Evolutionary conservation across 1,284 basidiomycete genomes (phyloP).

Genomic region (Uromyces viciae-fabae): DNA sequence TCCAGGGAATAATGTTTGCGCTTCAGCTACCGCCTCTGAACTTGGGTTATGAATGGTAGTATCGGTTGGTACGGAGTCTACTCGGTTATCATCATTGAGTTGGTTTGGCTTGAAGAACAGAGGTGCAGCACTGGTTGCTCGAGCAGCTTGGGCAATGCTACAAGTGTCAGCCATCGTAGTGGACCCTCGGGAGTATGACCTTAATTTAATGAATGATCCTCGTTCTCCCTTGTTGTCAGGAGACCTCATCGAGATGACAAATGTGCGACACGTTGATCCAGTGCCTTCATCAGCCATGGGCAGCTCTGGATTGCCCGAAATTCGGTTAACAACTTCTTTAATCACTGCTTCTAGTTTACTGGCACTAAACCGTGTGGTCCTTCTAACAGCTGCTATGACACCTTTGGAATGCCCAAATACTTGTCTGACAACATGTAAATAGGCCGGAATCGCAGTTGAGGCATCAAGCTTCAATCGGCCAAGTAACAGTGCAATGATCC

Average conservation of each 20-base stretch:
- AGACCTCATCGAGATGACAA: constrained; percentile 21
- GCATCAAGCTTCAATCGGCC: constrained; percentile 44
- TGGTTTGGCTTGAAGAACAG: constrained; percentile 41
- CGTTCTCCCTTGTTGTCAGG: not conserved
- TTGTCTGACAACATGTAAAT: constrained; percentile 38
- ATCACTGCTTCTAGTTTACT: constrained; percentile 9
- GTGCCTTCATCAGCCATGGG: constrained; percentile 9
- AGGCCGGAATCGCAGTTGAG: constrained; percentile 44
- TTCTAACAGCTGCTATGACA: not conserved
- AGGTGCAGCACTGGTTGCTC: constrained; percentile 46
- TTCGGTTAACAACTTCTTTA: constrained; percentile 30
- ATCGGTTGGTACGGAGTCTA: not conserved
- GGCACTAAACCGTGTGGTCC: not conserved
- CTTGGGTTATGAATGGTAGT: constrained; percentile 13
- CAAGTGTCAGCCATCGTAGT: constrained; percentile 3
- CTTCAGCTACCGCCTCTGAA: constrained; percentile 27
- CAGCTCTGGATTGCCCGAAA: not conserved
- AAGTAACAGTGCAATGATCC: constrained; percentile 47
- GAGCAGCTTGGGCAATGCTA: constrained; percentile 44
- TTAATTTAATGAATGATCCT: not conserved
- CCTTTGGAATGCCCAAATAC: constrained; percentile 47
- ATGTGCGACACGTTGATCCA: constrained; percentile 16
- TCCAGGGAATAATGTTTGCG: constrained; percentile 6
- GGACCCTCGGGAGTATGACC: constrained; percentile 15
- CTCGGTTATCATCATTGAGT: not conserved